These are phyloP conservation scores for Trametopsis cervina DNA, from an alignment of 768 basidiomycete genomes.

Conservation along the genomic window DNA sequence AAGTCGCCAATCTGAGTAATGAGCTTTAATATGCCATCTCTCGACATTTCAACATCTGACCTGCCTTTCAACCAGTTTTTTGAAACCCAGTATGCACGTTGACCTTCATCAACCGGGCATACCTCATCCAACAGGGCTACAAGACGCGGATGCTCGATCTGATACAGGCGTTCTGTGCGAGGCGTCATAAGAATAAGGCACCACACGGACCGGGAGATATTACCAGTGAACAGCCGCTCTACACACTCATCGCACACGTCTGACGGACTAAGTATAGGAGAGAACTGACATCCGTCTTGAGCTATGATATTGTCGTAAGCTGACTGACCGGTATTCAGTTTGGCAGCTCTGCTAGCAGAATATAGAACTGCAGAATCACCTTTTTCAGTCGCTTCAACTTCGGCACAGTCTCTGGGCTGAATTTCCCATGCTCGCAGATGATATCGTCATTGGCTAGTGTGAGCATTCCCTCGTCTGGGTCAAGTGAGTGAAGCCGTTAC, in stretches of 20 bases:
- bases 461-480: not conserved
- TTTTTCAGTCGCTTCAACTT: constrained; percentile 64
- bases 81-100: constrained; percentile 62
- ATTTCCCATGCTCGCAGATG: constrained; percentile 51
- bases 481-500: too few relatives aligned
- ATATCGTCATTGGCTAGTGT: constrained; percentile 36
- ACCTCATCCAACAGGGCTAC: constrained; percentile 54
- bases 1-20: constrained; percentile 65
- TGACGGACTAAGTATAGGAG: constrained; percentile 37
- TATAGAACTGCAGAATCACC: constrained; percentile 29
- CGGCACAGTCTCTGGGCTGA: constrained; percentile 52
- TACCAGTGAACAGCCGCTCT: constrained; percentile 49
- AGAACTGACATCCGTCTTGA: constrained; percentile 37
- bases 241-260: constrained; percentile 64
- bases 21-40: not conserved
- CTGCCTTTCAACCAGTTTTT: constrained; percentile 74
- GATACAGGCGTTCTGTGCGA: constrained; percentile 58
- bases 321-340: constrained; percentile 26
- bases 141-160: constrained; percentile 56
- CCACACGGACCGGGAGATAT: constrained; percentile 4
- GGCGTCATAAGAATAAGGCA: not conserved
- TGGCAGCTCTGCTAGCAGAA: too few relatives aligned
- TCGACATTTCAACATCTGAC: constrained; percentile 6
- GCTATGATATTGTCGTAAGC: constrained; percentile 36
- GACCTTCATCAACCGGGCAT: constrained; percentile 35